Evolutionary conservation across 176 grass and related monocot genomes (phyloP), one percentile per base, ranked within the genome.

Genomic region (Zoysia pacifica): DNA sequence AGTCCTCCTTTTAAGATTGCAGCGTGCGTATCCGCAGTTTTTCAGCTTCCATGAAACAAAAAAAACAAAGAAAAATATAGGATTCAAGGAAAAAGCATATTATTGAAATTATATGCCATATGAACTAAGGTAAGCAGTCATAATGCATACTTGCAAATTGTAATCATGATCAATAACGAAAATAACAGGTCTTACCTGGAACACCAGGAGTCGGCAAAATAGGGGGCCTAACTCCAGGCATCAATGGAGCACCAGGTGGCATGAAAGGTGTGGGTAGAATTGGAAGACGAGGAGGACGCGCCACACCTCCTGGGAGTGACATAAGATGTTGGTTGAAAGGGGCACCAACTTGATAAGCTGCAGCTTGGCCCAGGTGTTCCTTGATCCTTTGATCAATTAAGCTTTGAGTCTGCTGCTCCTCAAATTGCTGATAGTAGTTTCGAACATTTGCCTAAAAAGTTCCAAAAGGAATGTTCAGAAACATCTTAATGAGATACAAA

Each of bases 371-470:
- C 28, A 98, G 79, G 87, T 98, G 96, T 67, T 98, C 96, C 71
- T 98, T 98, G 50, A 98, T 98, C 86, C 92, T 94, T 76, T 98
- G 90, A 86, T 98, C 96, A 86, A 98, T 98, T 79, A 98, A 87
- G 78, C 88, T 98, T 82, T 98, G 96, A 53, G 96, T 98, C 81
- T 98, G 92, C 55, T 98, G 92, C 72, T 98, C 96, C 88, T 98
- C 96, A 73, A 98, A 94, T 86, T 98, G 96, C 68, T 98, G 92
- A 67, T 98, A 98, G 68, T 98, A 98, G 79, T 63, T 85, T 61
- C 95, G 84, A 49, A 94, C 96, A 91, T 98, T 98, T 79, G 92
- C 96, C 96, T 97, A 81, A 67, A 48, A 84, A 70, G 43, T n/a
- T 74, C 81, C 18, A 62, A 55, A 64, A 35, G 60, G 74, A 41